Percentiles rank a stretch among this genome's conserved stretches.
phyloP scores from a whole-genome alignment of 1,284 basidiomycete genomes.

The Gymnopus androsaceus region DNA sequence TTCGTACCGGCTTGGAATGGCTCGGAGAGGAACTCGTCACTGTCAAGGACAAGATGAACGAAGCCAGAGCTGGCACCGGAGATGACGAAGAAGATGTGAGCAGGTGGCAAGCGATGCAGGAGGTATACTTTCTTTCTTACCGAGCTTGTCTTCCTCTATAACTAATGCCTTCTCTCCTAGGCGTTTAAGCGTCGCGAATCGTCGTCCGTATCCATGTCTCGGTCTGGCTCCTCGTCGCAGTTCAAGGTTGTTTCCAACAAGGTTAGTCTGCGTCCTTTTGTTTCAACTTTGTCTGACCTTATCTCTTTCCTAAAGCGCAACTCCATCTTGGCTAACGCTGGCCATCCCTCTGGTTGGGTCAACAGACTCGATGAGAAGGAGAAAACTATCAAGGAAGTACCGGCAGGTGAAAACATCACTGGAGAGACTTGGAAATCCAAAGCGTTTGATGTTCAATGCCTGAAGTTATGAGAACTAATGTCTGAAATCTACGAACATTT shows the following conservation, averaged over 20 bases:
- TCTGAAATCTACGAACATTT: background rate
- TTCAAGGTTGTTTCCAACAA: conserved; percentile 74
- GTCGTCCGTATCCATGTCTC: conserved; percentile 34
- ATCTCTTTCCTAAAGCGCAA: conserved; percentile 35
- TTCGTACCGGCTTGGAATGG: conserved; percentile 83
- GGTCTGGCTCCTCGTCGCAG: conserved; percentile 52
- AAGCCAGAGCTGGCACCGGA: conserved; percentile 51
- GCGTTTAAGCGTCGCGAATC: conserved; percentile 59
- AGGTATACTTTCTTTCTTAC: conserved; percentile 40
- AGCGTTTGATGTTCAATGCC: conserved; percentile 10
- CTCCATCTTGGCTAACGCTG: conserved; percentile 62
- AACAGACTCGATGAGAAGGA: conserved; percentile 63
- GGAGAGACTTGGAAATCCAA: conserved; percentile 35
- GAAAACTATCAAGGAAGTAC: conserved; percentile 39
- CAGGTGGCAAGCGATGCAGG: conserved; percentile 61
- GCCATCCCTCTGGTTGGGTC: conserved; percentile 73
- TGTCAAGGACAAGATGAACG: conserved; percentile 75
- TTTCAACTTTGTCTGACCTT: background rate
- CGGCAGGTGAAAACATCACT: conserved; percentile 28
- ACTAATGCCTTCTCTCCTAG: conserved; percentile 30
- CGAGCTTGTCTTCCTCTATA: background rate
- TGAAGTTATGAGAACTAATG: background rate
- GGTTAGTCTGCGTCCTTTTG: background rate
- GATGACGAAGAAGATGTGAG: conserved; percentile 37
- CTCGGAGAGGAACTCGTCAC: conserved; percentile 85